Conservation (phyloP, 208 protist genomes). For the Novymonas esmeraldas region DNA sequence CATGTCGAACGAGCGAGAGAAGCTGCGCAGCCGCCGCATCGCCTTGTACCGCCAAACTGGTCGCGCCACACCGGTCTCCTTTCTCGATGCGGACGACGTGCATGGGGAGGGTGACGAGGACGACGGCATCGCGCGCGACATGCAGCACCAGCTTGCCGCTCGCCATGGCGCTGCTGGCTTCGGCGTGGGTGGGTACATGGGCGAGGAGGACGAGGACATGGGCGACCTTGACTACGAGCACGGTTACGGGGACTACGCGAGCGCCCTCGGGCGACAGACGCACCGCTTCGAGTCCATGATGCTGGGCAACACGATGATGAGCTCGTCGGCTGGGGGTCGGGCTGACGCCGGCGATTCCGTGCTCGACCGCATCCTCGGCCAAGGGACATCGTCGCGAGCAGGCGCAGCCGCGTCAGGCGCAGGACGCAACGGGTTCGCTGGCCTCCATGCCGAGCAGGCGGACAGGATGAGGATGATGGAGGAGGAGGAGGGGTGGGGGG, state of each 20-base stretch:
- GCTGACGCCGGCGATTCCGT: constrained; percentile 11
- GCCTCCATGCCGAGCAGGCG: constrained; percentile 2
- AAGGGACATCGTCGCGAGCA: constrained; percentile 5
- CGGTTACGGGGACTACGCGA: constrained; percentile 13
- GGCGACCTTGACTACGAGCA: too few relatives aligned
- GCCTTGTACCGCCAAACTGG: constrained; percentile 27
- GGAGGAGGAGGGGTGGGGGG: constrained; percentile 58
- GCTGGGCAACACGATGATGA: constrained; percentile 24
- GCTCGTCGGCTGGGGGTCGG: not conserved
- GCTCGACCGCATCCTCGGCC: constrained; percentile 35
- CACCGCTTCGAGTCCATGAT: constrained; percentile 17
- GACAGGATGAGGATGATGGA: too few relatives aligned
- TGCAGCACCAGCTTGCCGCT: constrained; percentile 2
- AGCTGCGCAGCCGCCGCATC: constrained; percentile 56
- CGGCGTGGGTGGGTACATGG: not conserved
- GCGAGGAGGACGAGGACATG: not conserved
- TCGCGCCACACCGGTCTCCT: constrained; percentile 11
- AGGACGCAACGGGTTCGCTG: not conserved
- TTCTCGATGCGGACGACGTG: constrained; percentile 24
- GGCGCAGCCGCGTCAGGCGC: not conserved
- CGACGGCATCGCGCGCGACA: not conserved
- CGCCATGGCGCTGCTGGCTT: not conserved
- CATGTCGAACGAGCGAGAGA: constrained; percentile 82
- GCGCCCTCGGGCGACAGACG: constrained; percentile 9
- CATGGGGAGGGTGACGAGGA: constrained; percentile 11